Percentiles rank a stretch among this genome's conserved stretches.
Evolutionary conservation across 2,329 filamentous ascomycete genomes (phyloP).

Genomic region (Calonectria crousiana): DNA sequence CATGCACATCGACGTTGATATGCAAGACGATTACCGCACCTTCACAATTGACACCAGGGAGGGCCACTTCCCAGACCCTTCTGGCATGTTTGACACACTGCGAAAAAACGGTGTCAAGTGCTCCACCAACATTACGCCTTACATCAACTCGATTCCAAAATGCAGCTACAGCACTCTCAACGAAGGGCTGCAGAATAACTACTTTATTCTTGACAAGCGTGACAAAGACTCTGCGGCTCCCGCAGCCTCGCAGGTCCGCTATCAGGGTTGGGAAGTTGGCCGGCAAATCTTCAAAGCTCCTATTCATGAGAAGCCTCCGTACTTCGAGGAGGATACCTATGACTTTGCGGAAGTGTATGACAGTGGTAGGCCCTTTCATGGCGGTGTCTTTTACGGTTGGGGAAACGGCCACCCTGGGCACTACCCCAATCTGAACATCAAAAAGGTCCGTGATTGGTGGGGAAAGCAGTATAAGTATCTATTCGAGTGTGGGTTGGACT

Average conservation of each 20-base stretch:
- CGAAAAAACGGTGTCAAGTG: constrained; percentile 4
- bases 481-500: constrained; percentile 8
- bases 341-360: neutral
- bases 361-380: constrained; percentile 12
- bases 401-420: neutral
- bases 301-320: neutral
- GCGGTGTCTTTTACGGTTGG: constrained; percentile 12
- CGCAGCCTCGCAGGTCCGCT: neutral
- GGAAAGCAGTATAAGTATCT: constrained; percentile 9
- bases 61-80: neutral
- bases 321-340: neutral
- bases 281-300: neutral
- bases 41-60: constrained; percentile 5
- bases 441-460: neutral
- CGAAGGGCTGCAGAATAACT: neutral
- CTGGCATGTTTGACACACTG: neutral
- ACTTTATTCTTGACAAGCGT: neutral
- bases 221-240: neutral
- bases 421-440: constrained; percentile 9
- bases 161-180: neutral
- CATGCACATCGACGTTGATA: constrained; percentile 15
- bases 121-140: constrained; percentile 18
- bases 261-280: neutral
- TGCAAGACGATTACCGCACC: constrained; percentile 18
- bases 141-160: neutral